These are phyloP conservation scores for Pseudogymnoascus sp. DNA, from an alignment of 2,329 filamentous ascomycete genomes.

Conservation along the genomic window DNA sequence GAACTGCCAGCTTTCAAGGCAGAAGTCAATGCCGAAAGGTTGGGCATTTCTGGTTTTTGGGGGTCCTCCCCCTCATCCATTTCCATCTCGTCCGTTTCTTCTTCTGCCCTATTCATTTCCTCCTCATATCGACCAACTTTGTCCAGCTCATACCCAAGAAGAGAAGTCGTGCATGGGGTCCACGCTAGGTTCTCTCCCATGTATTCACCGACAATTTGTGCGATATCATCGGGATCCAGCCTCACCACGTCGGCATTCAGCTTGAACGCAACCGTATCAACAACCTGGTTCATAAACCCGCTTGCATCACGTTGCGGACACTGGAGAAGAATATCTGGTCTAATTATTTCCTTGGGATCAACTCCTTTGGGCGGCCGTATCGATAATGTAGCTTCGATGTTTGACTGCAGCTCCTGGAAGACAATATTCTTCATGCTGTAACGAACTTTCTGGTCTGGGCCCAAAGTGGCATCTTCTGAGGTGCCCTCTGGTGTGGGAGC, in stretches of 20 bases:
- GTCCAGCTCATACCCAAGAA: constrained; percentile 48
- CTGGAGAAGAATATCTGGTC: constrained; percentile 49
- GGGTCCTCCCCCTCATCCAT: constrained; percentile 32
- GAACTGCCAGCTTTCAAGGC: not conserved
- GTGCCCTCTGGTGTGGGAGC: not conserved
- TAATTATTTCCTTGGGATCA: constrained; percentile 34
- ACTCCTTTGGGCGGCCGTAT: constrained; percentile 31
- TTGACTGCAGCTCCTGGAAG: not conserved
- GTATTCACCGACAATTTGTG: constrained; percentile 60
- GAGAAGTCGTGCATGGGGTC: constrained; percentile 40
- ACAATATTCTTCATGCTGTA: constrained; percentile 1
- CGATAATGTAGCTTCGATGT: not conserved
- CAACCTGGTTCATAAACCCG: constrained; percentile 47
- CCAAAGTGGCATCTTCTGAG: not conserved
- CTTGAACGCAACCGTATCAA: constrained; percentile 52
- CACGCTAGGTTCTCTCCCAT: constrained; percentile 50
- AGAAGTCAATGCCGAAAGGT: not conserved
- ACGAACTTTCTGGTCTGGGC: not conserved
- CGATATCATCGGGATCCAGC: constrained; percentile 61
- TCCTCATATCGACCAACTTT: constrained; percentile 46
- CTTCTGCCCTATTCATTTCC: constrained; percentile 40
- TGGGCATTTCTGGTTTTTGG: not conserved
- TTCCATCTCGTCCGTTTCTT: constrained; percentile 35
- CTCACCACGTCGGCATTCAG: constrained; percentile 58
- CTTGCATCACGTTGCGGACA: constrained; percentile 49